Conservation (phyloP, 306 rosid species). For the Corylus heterophylla region DNA sequence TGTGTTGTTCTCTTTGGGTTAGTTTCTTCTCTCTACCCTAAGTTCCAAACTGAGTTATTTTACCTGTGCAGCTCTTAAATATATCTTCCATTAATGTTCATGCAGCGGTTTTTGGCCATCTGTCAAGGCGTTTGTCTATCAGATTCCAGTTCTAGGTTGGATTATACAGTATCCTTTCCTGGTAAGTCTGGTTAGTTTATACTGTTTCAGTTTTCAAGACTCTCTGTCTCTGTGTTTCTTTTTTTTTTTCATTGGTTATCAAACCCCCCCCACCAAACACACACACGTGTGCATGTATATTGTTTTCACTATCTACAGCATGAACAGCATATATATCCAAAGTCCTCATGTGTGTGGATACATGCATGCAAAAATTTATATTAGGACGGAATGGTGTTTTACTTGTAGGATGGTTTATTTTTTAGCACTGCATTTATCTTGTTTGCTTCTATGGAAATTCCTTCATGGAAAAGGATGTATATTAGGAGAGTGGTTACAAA, state of each 20-base stretch:
- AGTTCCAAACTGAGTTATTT: constrained; percentile 12
- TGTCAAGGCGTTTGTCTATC: constrained; percentile 66
- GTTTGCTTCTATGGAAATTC: neutral
- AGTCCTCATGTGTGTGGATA: neutral
- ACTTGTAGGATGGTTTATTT: neutral
- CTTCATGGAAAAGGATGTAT: too few species aligned
- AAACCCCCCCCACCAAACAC: too few species aligned
- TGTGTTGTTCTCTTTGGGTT: constrained; percentile 79
- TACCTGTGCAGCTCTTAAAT: neutral
- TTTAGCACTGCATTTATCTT: neutral
- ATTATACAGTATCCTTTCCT: constrained; percentile 58
- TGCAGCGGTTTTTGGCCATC: constrained; percentile 91
- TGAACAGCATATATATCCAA: neutral
- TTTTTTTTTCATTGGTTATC: neutral
- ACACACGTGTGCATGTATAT: neutral
- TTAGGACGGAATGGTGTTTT: neutral
- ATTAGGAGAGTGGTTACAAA: neutral
- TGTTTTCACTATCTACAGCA: neutral
- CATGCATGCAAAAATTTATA: neutral
- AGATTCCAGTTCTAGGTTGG: constrained; percentile 89
- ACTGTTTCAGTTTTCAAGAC: constrained; percentile 16
- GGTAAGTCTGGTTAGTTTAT: constrained; percentile 51
- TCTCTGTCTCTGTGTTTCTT: neutral
- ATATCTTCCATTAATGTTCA: constrained; percentile 26
- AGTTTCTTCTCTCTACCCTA: constrained; percentile 43